A percentile compares a stretch with the other conserved stretches of the same genome.
Conservation (phyloP, 495 filamentous ascomycete species). For the Penicillium cosmopolitanum region DNA sequence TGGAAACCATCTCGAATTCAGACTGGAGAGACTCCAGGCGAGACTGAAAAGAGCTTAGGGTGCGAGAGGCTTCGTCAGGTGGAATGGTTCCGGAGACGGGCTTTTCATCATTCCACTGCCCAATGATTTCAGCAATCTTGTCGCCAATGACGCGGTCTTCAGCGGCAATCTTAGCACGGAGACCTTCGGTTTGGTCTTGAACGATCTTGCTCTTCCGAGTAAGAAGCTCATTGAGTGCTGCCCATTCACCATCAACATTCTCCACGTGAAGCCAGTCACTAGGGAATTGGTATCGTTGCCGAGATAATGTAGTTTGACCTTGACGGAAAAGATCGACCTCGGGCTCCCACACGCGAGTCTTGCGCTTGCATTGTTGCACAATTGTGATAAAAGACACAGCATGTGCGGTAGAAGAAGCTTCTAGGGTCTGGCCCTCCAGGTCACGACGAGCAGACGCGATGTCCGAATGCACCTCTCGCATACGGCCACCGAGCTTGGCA, state of each 20-base stretch:
- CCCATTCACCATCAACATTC: constrained; percentile 93
- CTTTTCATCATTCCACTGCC: constrained; percentile 92
- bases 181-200: constrained; percentile 90
- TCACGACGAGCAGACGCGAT: constrained; percentile 86
- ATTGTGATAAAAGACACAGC: constrained; percentile 98
- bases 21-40: constrained; percentile 79
- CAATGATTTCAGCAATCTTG: constrained; percentile 81
- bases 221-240: constrained; percentile 84
- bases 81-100: constrained; percentile 92
- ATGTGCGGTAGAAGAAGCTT: constrained; percentile 90
- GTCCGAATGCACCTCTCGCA: constrained; percentile 86
- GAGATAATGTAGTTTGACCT: constrained; percentile 84
- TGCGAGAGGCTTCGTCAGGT: constrained; percentile 81
- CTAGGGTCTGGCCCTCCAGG: constrained; percentile 85
- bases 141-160: constrained; percentile 89
- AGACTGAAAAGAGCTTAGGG: constrained; percentile 76
- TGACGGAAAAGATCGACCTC: constrained; percentile 95
- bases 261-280: constrained; percentile 92
- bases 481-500: constrained; percentile 80
- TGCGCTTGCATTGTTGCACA: constrained; percentile 92
- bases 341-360: constrained; percentile 89
- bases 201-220: constrained; percentile 90
- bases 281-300: constrained; percentile 91
- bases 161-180: constrained; percentile 92
- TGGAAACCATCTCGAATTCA: constrained; percentile 91